Conservation (phyloP, 805 yeast species). For the Isabelozyma pseudorhagii region DNA sequence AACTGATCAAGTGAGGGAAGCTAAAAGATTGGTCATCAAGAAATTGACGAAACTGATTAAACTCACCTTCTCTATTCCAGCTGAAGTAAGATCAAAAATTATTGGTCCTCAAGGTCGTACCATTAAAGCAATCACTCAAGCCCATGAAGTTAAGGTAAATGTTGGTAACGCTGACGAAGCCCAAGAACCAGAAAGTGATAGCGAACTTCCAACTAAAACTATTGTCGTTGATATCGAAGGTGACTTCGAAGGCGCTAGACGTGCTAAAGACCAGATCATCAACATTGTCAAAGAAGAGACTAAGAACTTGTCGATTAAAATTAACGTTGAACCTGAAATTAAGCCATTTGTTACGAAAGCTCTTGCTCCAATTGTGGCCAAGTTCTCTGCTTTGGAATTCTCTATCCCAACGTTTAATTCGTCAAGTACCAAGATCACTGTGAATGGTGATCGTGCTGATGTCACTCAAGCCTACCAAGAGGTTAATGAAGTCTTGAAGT, state of each 20-base stretch:
- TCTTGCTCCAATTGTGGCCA: slow-evolving; percentile 20
- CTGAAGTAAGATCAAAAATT: slow-evolving; percentile 69
- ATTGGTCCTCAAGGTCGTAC: slow-evolving; percentile 87
- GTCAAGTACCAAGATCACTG: slow-evolving; percentile 34
- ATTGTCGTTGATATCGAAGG: slow-evolving; percentile 71
- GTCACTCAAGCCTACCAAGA: slow-evolving; percentile 55
- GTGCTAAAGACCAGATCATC: slow-evolving; percentile 67
- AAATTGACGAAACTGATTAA: slow-evolving; percentile 74
- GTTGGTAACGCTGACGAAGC: slow-evolving; percentile 45
- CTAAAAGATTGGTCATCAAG: slow-evolving; percentile 72
- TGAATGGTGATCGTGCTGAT: slow-evolving; percentile 71
- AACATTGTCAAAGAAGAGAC: slow-evolving; percentile 76
- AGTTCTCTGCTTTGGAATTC: slow-evolving; percentile 26
- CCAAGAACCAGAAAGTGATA: slow-evolving; percentile 30
- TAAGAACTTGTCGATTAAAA: slow-evolving; percentile 49
- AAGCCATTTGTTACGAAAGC: slow-evolving; percentile 45
- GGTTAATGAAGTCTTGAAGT: slow-evolving; percentile 44
- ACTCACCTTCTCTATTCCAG: slow-evolving; percentile 64
- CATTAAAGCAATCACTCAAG: slow-evolving; percentile 72
- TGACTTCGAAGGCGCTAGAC: slow-evolving; percentile 76
- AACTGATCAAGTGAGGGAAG: slow-evolving; percentile 59
- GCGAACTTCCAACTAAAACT: slow-evolving; percentile 56
- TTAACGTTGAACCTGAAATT: slow-evolving; percentile 42
- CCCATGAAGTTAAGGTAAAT: slow-evolving; percentile 67
- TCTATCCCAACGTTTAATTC: slow-evolving; percentile 37